Percentiles rank a stretch among this genome's conserved stretches.
Conservation (phyloP, 768 basidiomycete species). For the Cytidiella melzeri region DNA sequence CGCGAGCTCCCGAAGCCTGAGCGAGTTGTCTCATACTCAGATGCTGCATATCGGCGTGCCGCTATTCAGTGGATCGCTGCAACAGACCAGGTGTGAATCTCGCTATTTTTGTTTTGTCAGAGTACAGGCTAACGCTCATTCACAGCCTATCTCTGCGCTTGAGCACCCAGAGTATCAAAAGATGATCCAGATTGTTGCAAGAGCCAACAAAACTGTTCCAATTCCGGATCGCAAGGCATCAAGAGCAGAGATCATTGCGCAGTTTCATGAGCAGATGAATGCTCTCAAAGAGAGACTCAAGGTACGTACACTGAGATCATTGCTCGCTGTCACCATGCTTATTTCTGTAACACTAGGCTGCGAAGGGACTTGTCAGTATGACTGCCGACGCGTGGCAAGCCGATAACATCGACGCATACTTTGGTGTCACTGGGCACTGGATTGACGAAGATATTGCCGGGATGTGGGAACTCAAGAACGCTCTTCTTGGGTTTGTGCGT, state of each 20-base stretch:
- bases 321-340: background rate
- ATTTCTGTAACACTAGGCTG: too few relatives aligned
- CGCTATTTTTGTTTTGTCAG: background rate
- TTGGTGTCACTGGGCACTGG: constrained; percentile 36
- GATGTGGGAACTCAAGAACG: constrained; percentile 24
- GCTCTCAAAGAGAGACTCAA: constrained; percentile 13
- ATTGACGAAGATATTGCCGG: constrained; percentile 29
- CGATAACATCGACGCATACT: constrained; percentile 31
- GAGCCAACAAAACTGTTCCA: constrained; percentile 31
- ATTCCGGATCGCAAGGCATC: constrained; percentile 27
- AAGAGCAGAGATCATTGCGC: constrained; percentile 21
- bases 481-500: constrained; percentile 30
- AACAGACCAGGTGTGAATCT: constrained; percentile 31
- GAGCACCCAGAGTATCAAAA: constrained; percentile 27
- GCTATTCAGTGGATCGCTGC: constrained; percentile 33
- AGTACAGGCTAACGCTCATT: background rate
- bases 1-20: constrained; percentile 13
- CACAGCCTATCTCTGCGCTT: constrained; percentile 27
- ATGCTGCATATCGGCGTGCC: constrained; percentile 23
- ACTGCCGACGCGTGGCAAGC: constrained; percentile 40
- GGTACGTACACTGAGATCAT: constrained; percentile 11
- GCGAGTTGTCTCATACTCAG: constrained; percentile 23
- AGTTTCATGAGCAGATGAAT: constrained; percentile 20
- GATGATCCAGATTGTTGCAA: constrained; percentile 33
- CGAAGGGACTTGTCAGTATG: constrained; percentile 16